Evolutionary conservation across 306 rosid species (phyloP).

Genomic region (Malus sieversii): DNA sequence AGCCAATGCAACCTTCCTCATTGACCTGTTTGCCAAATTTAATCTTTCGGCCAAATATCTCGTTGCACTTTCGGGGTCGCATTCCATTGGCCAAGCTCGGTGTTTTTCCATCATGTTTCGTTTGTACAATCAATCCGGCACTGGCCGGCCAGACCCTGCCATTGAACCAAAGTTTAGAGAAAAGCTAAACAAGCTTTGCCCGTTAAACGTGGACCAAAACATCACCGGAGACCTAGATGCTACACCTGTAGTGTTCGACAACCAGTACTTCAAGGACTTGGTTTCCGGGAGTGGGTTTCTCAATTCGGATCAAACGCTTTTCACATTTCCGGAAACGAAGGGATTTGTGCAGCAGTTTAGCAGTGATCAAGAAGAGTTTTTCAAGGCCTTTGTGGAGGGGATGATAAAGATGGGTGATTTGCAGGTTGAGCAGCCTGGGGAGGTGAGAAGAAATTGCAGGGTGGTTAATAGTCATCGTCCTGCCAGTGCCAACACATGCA

Average conservation of each 20-base stretch:
- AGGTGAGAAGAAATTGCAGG: conserved; percentile 38
- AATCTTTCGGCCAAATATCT: conserved; percentile 53
- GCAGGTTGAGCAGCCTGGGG: conserved; percentile 58
- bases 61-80: conserved; percentile 89
- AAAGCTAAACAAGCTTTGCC: conserved; percentile 54
- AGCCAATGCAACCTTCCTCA: conserved; percentile 65
- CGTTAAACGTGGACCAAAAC: conserved; percentile 58
- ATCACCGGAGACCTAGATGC: conserved; percentile 67
- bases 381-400: conserved; percentile 55
- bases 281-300: conserved; percentile 69
- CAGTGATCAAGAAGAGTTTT: conserved; percentile 37
- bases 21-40: conserved; percentile 42
- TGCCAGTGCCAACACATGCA: not conserved
- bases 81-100: conserved; percentile 77
- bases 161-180: conserved; percentile 42
- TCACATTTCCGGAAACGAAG: conserved; percentile 38
- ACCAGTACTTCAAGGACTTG: conserved; percentile 86
- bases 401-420: conserved; percentile 86
- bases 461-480: not conserved
- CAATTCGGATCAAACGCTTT: conserved; percentile 85
- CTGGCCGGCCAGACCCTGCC: conserved; percentile 65
- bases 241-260: conserved; percentile 65
- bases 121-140: conserved; percentile 79
- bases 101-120: conserved; percentile 92
- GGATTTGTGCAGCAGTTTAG: conserved; percentile 45